Base-by-base conservation (phyloP, 768 basidiomycete species). In the Filobasidium floriforme region DNA sequence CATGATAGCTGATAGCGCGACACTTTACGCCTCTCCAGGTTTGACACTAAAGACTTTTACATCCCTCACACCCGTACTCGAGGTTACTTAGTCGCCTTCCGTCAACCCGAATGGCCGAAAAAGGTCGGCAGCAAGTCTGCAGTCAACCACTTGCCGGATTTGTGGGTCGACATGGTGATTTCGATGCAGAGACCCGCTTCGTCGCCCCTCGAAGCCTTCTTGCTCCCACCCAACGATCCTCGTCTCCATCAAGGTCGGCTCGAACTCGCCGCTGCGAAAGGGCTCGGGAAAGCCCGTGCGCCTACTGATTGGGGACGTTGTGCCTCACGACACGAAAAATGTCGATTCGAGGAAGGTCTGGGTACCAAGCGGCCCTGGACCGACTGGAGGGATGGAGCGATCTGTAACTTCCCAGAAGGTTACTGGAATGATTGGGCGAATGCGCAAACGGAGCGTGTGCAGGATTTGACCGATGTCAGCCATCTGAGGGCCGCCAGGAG, bases 31-130 rank as follows among this genome's bases (percentile, higher is more conserved):
- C 9, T 37, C 43, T 5, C 9, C 65, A 76, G 75, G 41, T 72
- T 75, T 26, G 73, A 74, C 59, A 76, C 73, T 15, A 94, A 93
- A 76, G 82, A 86, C 24, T 96, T 86, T 75, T 97, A 97, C 75
- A 91, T 97, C 63, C 92, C 93, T 12, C 93, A 97, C 72, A 97
- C 93, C 0, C 86, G 93, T 19, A 92, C 87, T 7, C 88, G 93
- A 62, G 92, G 75, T 14, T 77, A 77, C 62, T 68, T 75, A 0
- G 73, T 77, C 62, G 75, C 75, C 41, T 64, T 68, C 51, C 62
- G 63, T 29, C 63, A 64, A 40, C 62, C 62, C 9, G 40, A 41
- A 24, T 73, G 70, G 15, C 71, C 73, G 7, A 65, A 61, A 54
- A 67, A 66, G 28, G 62, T 57, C 14, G 61, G 64, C 29, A 84